Conservation (phyloP, 257 asterid genomes). For the Buddleja alternifolia region DNA sequence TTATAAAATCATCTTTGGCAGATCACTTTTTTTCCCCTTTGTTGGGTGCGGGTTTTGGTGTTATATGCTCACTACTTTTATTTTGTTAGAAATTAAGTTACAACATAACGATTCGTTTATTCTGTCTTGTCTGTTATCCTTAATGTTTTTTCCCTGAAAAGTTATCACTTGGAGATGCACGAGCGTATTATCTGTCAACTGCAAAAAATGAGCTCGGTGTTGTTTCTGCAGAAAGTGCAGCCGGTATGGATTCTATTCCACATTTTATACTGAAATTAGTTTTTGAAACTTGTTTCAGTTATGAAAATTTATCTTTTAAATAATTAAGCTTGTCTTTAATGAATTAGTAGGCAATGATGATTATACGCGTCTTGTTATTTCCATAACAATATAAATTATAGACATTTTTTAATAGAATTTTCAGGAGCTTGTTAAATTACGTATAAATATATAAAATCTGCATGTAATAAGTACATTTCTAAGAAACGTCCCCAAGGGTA, state of each 20-base stretch:
- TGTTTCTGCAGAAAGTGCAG: slow-evolving; percentile 83
- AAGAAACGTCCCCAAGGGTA: too few species aligned
- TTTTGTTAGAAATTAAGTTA: too few species aligned
- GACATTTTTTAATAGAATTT: too few species aligned
- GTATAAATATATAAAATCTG: too few species aligned
- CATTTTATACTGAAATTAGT: slow-evolving; percentile 3
- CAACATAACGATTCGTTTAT: neutral
- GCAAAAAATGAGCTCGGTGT: slow-evolving; percentile 95
- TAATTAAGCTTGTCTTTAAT: neutral
- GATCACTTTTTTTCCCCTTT: too few species aligned
- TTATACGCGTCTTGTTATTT: neutral
- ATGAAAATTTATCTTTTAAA: neutral
- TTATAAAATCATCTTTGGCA: too few species aligned
- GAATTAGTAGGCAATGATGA: neutral
- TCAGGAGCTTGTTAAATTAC: too few species aligned
- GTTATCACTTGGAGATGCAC: slow-evolving; percentile 98
- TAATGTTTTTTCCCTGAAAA: slow-evolving; percentile 41
- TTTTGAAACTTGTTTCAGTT: neutral
- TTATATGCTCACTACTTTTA: too few species aligned
- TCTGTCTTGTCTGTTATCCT: slow-evolving; percentile 33
- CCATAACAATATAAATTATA: too few species aligned
- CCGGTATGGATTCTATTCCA: slow-evolving; percentile 53
- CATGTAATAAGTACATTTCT: too few species aligned
- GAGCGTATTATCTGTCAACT: slow-evolving; percentile 90
- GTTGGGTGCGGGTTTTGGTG: too few species aligned